A percentile compares a stretch with the other conserved stretches of the same genome.
phyloP scores from a whole-genome alignment of 164 flowering plant genomes.

The Stephania japonica region DNA sequence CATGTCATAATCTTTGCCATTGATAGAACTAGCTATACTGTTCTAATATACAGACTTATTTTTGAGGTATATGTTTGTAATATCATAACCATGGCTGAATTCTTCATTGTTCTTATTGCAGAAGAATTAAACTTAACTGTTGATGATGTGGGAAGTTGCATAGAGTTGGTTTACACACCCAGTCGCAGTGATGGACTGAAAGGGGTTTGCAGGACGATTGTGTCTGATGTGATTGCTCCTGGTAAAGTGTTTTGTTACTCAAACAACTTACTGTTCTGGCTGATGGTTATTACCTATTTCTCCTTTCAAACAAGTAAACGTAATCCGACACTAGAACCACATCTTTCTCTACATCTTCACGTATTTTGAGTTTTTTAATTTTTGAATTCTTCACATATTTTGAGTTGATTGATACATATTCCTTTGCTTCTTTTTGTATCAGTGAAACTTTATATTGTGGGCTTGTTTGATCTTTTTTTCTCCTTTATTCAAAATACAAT shows the following conservation, averaged over 20 bases:
- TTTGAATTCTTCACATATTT: not conserved
- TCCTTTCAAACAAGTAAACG: not conserved
- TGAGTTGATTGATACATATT: not conserved
- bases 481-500: too few relatives aligned
- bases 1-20: too few relatives aligned
- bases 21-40: not conserved
- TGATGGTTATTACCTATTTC: not conserved
- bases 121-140: constrained; percentile 63
- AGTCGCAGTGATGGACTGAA: constrained; percentile 65
- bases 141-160: constrained; percentile 65
- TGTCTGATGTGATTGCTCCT: constrained; percentile 68
- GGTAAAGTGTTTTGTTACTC: constrained; percentile 36
- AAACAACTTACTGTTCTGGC: not conserved
- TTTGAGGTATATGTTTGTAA: not conserved
- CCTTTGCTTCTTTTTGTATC: not conserved
- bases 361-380: not conserved
- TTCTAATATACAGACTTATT: not conserved
- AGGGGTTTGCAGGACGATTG: constrained; percentile 51
- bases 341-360: not conserved
- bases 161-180: constrained; percentile 84
- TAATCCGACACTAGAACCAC: not conserved
- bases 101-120: constrained; percentile 21
- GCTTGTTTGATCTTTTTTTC: too few relatives aligned
- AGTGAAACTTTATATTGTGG: too few relatives aligned
- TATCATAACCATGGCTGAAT: not conserved